Evolutionary conservation across 306 rosid species (phyloP).

Genomic region (Gastrolobium bilobum): DNA sequence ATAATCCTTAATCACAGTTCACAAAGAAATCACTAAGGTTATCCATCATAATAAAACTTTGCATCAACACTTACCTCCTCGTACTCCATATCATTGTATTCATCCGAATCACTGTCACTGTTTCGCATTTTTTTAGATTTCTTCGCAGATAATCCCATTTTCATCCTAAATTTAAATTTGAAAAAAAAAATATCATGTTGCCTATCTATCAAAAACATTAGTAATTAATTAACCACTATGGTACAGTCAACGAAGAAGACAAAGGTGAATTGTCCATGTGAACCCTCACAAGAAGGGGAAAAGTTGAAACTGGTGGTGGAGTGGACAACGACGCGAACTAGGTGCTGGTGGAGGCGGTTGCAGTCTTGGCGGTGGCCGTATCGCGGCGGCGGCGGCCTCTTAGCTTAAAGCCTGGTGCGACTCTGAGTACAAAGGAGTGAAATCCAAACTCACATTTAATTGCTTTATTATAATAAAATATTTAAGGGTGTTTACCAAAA

Average conservation of each 20-base stretch:
- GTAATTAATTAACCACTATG: background rate
- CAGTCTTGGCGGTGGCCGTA: too few species aligned
- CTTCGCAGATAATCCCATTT: slow-evolving; percentile 50
- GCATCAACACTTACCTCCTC: slow-evolving; percentile 34
- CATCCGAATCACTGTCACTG: slow-evolving; percentile 41
- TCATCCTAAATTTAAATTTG: background rate
- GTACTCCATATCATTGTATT: slow-evolving; percentile 39
- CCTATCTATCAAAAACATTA: background rate
- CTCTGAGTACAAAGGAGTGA: too few species aligned
- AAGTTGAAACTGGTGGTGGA: too few species aligned
- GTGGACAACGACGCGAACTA: too few species aligned
- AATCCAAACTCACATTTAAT: too few species aligned
- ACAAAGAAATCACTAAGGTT: slow-evolving; percentile 6
- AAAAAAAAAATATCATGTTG: background rate
- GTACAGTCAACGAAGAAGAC: background rate
- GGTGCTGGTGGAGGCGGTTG: too few species aligned
- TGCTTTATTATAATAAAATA: too few species aligned
- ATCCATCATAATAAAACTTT: background rate
- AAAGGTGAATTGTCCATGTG: background rate
- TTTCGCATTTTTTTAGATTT: slow-evolving; percentile 35
- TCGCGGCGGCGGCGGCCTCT: too few species aligned
- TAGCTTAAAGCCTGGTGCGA: too few species aligned
- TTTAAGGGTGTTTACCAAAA: too few species aligned
- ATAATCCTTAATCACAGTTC: slow-evolving; percentile 19
- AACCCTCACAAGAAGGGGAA: too few species aligned